Percentiles rank a stretch among this genome's conserved stretches.
phyloP scores from a whole-genome alignment of 139 green algal genomes.

The Chlorella sp. region DNA sequence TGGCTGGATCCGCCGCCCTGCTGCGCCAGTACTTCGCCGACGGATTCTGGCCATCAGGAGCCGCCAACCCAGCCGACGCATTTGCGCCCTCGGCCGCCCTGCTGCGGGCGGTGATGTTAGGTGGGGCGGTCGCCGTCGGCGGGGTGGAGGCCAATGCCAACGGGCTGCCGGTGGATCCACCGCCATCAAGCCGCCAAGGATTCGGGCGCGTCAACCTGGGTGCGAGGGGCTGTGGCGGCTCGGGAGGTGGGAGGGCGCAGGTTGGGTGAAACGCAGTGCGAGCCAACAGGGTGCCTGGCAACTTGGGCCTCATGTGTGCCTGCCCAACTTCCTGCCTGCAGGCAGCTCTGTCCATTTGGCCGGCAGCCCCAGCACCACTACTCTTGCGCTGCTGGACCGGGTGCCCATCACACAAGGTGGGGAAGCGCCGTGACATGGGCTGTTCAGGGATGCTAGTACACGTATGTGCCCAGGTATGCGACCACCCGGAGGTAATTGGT shows the following conservation, averaged over 20 bases:
- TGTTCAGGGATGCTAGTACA: too few species aligned
- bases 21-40: slow-evolving; percentile 84
- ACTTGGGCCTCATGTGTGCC: too few species aligned
- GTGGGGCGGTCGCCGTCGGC: slow-evolving; percentile 30
- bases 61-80: slow-evolving; percentile 37
- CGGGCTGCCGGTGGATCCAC: slow-evolving; percentile 66
- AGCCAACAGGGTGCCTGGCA: too few species aligned
- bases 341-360: background rate
- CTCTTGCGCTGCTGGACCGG: background rate
- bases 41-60: slow-evolving; percentile 46
- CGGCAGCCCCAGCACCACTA: too few species aligned
- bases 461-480: too few species aligned
- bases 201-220: slow-evolving; percentile 74
- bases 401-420: background rate
- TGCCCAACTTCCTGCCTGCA: background rate
- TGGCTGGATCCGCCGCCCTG: slow-evolving; percentile 60
- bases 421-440: background rate
- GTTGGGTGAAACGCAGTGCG: too few species aligned
- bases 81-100: slow-evolving; percentile 76
- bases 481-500: too few species aligned
- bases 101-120: slow-evolving; percentile 85
- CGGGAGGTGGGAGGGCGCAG: background rate
- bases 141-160: slow-evolving; percentile 45
- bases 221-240: slow-evolving; percentile 10
- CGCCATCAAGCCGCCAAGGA: slow-evolving; percentile 72